phyloP scores from a whole-genome alignment of 2,329 filamentous ascomycete genomes.

The Hypoxylon sp. region DNA sequence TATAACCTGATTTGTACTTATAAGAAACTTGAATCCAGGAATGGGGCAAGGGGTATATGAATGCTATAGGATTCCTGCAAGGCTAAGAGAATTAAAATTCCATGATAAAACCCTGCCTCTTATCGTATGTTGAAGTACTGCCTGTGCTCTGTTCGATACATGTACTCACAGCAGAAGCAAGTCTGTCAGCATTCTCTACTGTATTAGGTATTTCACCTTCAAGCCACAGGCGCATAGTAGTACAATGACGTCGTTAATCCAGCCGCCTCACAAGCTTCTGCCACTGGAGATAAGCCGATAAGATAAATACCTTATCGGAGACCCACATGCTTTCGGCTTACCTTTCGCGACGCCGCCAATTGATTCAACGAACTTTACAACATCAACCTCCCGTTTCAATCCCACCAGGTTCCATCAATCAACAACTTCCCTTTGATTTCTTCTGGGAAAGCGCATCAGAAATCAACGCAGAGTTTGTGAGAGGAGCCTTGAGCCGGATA shows the following conservation, averaged over 20 bases:
- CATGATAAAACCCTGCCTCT: too few species aligned
- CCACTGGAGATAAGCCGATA: constrained; percentile 17
- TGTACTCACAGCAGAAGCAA: too few species aligned
- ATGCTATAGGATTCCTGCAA: background rate
- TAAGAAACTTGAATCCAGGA: background rate
- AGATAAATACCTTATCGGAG: constrained; percentile 7
- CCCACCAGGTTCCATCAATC: background rate
- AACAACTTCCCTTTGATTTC: background rate
- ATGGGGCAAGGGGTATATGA: background rate
- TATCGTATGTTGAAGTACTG: too few species aligned
- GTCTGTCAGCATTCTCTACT: too few species aligned
- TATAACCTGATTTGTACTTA: background rate
- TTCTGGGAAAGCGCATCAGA: background rate
- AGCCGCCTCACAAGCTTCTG: background rate
- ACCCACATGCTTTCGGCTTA: constrained; percentile 26
- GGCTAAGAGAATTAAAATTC: background rate
- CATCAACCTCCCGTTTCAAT: constrained; percentile 4
- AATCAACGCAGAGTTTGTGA: background rate
- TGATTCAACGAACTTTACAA: constrained; percentile 22
- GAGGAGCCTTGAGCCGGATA: background rate
- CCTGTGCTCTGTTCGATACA: too few species aligned
- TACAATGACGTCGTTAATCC: constrained; percentile 1
- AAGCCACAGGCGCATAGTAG: background rate
- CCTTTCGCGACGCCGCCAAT: constrained; percentile 20
- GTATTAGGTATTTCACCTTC: background rate